These are phyloP conservation scores for Penicillium aurantiogriseum DNA, from an alignment of 2,329 filamentous ascomycete genomes.

Conservation along the genomic window DNA sequence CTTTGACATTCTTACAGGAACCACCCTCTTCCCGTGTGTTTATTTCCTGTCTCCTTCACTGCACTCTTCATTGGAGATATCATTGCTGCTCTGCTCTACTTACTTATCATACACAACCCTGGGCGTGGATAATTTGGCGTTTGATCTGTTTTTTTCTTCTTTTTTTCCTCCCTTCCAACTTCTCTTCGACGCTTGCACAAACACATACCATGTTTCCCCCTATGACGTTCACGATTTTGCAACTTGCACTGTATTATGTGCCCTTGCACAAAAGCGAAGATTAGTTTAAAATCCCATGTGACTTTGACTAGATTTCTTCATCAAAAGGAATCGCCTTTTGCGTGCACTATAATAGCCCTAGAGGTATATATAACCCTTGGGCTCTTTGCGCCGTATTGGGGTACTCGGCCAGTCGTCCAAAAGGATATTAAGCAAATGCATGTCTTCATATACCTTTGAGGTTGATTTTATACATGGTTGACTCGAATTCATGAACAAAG, in stretches of 20 bases:
- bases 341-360: not conserved
- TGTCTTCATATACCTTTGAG: not conserved
- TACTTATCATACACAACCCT: slow-evolving; percentile 21
- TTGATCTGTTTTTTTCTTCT: slow-evolving; percentile 10
- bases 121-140: slow-evolving; percentile 36
- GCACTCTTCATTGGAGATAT: slow-evolving; percentile 3
- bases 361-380: not conserved
- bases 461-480: not conserved
- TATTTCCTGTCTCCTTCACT: not conserved
- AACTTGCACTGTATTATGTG: slow-evolving; percentile 13
- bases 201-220: slow-evolving; percentile 13
- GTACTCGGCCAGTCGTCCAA: not conserved
- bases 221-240: slow-evolving; percentile 16
- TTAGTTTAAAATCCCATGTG: slow-evolving; percentile 10
- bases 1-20: slow-evolving; percentile 26
- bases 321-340: no score
- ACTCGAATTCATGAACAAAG: not conserved
- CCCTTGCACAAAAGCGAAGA: slow-evolving; percentile 15
- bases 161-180: not conserved
- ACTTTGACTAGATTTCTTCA: not conserved
- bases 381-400: not conserved
- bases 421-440: not conserved
- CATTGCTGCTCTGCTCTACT: slow-evolving; percentile 1
- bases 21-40: not conserved
- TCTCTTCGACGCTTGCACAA: slow-evolving; percentile 10